Conservation (phyloP, 768 basidiomycete species). For the Trametopsis cervina region DNA sequence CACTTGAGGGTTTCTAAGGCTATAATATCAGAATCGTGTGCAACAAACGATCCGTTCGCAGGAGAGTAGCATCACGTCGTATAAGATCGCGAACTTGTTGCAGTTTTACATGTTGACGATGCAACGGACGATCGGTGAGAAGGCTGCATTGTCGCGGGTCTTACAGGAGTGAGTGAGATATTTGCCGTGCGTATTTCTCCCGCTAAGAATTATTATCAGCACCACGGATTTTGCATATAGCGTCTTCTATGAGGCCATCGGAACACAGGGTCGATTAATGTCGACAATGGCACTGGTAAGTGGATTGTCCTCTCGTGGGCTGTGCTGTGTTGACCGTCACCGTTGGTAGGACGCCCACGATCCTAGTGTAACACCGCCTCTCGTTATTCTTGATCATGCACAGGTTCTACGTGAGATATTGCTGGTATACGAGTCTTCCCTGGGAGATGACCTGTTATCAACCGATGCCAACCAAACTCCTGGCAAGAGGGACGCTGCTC, state of each 20-base stretch:
- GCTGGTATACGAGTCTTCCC: slow-evolving; percentile 80
- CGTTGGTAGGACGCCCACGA: slow-evolving; percentile 56
- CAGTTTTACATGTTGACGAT: slow-evolving; percentile 94
- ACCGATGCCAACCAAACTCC: slow-evolving; percentile 13
- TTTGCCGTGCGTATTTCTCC: background rate
- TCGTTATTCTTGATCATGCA: slow-evolving; percentile 72
- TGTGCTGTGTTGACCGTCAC: background rate
- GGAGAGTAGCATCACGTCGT: slow-evolving; percentile 87
- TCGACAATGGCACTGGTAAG: slow-evolving; percentile 48
- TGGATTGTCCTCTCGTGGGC: background rate
- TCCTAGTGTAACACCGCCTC: slow-evolving; percentile 63
- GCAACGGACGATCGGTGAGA: slow-evolving; percentile 83
- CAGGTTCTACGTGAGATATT: slow-evolving; percentile 86
- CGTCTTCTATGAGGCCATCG: slow-evolving; percentile 84
- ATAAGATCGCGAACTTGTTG: slow-evolving; percentile 90
- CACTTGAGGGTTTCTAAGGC: background rate
- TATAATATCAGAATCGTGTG: slow-evolving; percentile 59
- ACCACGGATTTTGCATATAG: slow-evolving; percentile 76
- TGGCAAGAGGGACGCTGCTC: background rate
- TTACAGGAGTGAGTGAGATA: slow-evolving; percentile 57
- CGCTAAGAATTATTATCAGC: slow-evolving; percentile 32
- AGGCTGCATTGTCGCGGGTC: slow-evolving; percentile 68
- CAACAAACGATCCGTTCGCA: slow-evolving; percentile 90
- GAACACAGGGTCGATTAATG: slow-evolving; percentile 70
- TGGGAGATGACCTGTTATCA: slow-evolving; percentile 58